Conservation (phyloP, 129 eudicot species). For the Lactuca saligna region DNA sequence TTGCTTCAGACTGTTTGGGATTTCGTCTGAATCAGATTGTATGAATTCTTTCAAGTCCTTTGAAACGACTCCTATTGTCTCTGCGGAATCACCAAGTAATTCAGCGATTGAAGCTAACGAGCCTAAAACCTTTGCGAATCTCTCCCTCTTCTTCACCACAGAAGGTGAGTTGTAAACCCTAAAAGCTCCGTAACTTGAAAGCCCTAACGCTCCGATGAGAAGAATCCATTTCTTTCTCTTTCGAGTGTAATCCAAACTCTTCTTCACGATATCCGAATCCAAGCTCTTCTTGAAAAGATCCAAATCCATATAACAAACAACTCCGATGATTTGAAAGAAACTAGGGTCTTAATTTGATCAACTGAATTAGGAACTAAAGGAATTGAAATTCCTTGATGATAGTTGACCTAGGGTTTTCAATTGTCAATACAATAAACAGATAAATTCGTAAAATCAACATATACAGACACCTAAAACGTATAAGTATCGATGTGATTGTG, state of each 20-base stretch:
- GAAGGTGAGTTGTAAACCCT: conserved; percentile 68
- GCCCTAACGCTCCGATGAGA: conserved; percentile 51
- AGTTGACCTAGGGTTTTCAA: conserved; percentile 24
- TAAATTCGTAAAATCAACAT: conserved; percentile 5
- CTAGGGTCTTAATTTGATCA: background rate
- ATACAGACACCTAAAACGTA: conserved; percentile 11
- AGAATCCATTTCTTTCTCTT: conserved; percentile 56
- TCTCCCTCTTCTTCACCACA: conserved; percentile 60
- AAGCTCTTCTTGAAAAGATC: conserved; percentile 48
- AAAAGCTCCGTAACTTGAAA: conserved; percentile 58
- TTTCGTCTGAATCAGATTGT: conserved; percentile 76
- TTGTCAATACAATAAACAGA: conserved; percentile 1
- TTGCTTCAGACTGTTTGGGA: conserved; percentile 84
- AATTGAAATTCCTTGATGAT: conserved; percentile 5
- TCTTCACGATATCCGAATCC: conserved; percentile 57
- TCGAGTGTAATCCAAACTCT: conserved; percentile 44
- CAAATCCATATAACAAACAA: conserved; percentile 52
- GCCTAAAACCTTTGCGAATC: conserved; percentile 46
- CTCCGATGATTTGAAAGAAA: background rate
- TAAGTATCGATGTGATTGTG: background rate
- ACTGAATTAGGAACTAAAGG: conserved; percentile 13
- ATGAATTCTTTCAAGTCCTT: conserved; percentile 75
- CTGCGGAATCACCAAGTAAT: conserved; percentile 76
- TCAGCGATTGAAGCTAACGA: conserved; percentile 62
- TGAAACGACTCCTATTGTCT: conserved; percentile 65